Evolutionary conservation across 805 yeast species (phyloP), one percentile per base, ranked within the genome.

Genomic region (Zygotorulaspora danielsina): DNA sequence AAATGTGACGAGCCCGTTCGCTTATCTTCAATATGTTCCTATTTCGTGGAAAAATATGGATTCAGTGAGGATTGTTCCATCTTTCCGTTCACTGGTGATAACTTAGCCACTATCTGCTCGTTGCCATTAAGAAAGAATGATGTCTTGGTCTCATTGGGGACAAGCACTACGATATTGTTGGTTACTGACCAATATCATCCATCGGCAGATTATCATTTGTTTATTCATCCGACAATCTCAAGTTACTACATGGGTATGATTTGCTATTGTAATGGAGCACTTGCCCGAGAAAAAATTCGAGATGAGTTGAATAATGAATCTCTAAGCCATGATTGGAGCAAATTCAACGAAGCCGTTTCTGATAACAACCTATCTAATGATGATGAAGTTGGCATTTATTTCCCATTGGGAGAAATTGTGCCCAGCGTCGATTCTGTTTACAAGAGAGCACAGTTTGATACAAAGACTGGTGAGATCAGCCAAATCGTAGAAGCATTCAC

Each of bases 201-300:
- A 2, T 81, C 89, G 1, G 77, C 86, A 5, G 83, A 81, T 50
- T 88, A 87, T 58, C 96, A 88, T 56, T 62, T 87, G 48, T 88
- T 88, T 66, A 77, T 77, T 46, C 96, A 89, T 57, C 96, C 97
- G 6, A 82, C 94, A 0, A 74, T 84, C 45, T 74, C 76, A 0
- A 71, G 71, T 25, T 78, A 81, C 25, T 88, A 78, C 59, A 89
- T 88, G 96, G 95, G 94, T 16, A 88, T 88, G 97, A 76, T 89
- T 39, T 88, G 97, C 59, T 88, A 88, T 61, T 84, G 94, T 55
- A 88, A 88, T 59, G 96, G 97, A 0, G 75, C 96, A 0, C 65
- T 88, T 34, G 95, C 96, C 0, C 70, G 97, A 48, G 96, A 88
- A 53, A 70, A 72, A 41, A 70, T 87, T 8, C 70, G 93, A 35